Evolutionary conservation across 345 rosid species (phyloP).

Genomic region (Sonneratia alba): DNA sequence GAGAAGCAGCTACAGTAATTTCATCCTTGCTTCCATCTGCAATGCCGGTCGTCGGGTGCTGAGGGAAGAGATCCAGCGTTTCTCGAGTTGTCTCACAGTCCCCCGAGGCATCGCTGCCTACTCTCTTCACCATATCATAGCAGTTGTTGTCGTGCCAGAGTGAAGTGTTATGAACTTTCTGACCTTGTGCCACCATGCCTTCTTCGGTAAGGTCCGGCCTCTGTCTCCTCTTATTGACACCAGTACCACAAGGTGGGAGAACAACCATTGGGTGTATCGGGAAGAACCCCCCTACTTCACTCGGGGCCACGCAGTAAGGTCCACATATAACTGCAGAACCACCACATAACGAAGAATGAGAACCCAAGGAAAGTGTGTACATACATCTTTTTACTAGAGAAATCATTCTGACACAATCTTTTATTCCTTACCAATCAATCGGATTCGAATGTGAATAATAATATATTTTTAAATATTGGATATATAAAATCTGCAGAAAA

Average conservation of each 20-base stretch:
- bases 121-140: too few relatives aligned
- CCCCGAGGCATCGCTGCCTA: background rate
- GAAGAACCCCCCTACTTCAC: conserved; percentile 23
- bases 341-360: too few relatives aligned
- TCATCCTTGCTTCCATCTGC: conserved; percentile 5
- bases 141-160: too few relatives aligned
- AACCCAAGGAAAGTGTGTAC: too few relatives aligned
- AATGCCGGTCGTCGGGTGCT: conserved; percentile 32
- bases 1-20: conserved; percentile 2
- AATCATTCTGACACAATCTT: too few relatives aligned
- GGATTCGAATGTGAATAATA: too few relatives aligned
- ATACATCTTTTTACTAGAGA: too few relatives aligned
- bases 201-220: conserved; percentile 4
- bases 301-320: conserved; percentile 26
- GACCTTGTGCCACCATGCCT: too few relatives aligned
- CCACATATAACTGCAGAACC: conserved; percentile 24
- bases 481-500: too few relatives aligned
- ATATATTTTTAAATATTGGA: too few relatives aligned
- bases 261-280: conserved; percentile 22
- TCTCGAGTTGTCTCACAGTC: conserved; percentile 12
- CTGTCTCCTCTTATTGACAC: conserved; percentile 19
- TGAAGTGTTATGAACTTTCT: too few relatives aligned
- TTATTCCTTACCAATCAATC: too few relatives aligned
- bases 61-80: conserved; percentile 43
- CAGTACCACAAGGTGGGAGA: conserved; percentile 9